Evolutionary conservation across 768 basidiomycete genomes (phyloP).

Genomic region (Pleurotus cornucopiae): DNA sequence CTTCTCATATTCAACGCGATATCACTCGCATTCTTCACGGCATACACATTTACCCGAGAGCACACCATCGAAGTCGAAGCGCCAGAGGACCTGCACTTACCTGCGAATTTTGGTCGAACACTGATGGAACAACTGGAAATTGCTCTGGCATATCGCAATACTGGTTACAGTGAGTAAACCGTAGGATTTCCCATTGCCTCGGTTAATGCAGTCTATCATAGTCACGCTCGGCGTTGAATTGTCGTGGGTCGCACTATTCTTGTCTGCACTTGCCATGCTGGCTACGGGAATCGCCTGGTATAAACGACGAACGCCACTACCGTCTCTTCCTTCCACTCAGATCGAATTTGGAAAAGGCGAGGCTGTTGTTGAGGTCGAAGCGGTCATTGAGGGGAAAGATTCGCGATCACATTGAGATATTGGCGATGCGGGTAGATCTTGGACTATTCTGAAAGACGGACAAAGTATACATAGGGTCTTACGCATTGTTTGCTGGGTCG

Average conservation of each 20-base stretch:
- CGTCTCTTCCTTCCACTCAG: too few relatives aligned
- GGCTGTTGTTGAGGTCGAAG: too few relatives aligned
- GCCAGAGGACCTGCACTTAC: conserved; percentile 1
- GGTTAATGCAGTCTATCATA: too few relatives aligned
- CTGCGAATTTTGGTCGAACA: not conserved
- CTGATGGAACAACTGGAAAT: conserved; percentile 11
- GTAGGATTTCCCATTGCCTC: not conserved
- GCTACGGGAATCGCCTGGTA: not conserved
- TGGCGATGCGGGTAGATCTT: too few relatives aligned
- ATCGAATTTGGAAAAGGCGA: too few relatives aligned
- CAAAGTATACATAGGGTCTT: too few relatives aligned
- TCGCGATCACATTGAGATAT: too few relatives aligned
- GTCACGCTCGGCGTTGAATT: not conserved
- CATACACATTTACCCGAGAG: conserved; percentile 10
- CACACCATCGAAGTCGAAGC: conserved; percentile 7
- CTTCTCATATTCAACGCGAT: conserved; percentile 4
- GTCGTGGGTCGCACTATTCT: not conserved
- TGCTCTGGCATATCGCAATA: conserved; percentile 10
- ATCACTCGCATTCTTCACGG: conserved; percentile 10
- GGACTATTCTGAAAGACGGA: too few relatives aligned
- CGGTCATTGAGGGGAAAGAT: too few relatives aligned
- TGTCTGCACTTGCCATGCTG: not conserved
- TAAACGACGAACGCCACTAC: not conserved
- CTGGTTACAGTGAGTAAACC: conserved; percentile 11
- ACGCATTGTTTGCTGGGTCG: too few relatives aligned